Base-by-base conservation (phyloP, 1,139 yeast genomes). In the Scheffersomyces quercinus region DNA sequence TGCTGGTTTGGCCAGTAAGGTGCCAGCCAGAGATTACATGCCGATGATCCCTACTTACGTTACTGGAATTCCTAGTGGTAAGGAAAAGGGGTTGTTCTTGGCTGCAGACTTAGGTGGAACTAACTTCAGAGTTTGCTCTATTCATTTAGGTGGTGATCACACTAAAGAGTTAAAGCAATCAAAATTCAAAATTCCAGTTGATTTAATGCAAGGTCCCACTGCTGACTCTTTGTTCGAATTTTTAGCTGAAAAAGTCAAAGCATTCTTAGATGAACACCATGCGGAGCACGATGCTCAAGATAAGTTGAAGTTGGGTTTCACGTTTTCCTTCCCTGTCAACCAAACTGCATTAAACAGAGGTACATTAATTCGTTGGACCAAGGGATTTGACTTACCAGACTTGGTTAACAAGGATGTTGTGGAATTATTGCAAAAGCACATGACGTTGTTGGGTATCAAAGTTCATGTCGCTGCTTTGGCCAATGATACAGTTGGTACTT, bases 51-150 rank as follows among this genome's bases (percentile, higher is more conserved):
- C 96, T 30, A 79, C 95, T 1, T 89, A 66, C 60, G 95, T 90
- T 28, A 87, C 95, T 5, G 74, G 78, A 10, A 76, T 88, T 43
- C 97, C 98, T 20, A 76, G 77, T 35, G 98, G 98, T 38, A 75
- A 76, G 37, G 98, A 91, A 61, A 74, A 70, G 41, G 97, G 97
- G 16, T 70, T 85, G 39, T 79, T 72, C 49, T 72, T 88, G 44
- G 96, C 96, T 40, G 93, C 89, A 13, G 96, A 88, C 60, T 74
- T 88, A 42, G 96, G 96, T 51, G 96, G 96, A 40, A 87, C 96
- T 43, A 88, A 89, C 62, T 84, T 91, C 65, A 75, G 97, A 58
- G 96, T 90, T 31, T 89, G 97, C 60, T 88, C 96, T 3, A 88
- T 90, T 38, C 61, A 76, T 31, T 75, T 91, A 53, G 75, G 81